Base-by-base conservation (phyloP, 129 eudicot genomes). In the Sambucus nigra region DNA sequence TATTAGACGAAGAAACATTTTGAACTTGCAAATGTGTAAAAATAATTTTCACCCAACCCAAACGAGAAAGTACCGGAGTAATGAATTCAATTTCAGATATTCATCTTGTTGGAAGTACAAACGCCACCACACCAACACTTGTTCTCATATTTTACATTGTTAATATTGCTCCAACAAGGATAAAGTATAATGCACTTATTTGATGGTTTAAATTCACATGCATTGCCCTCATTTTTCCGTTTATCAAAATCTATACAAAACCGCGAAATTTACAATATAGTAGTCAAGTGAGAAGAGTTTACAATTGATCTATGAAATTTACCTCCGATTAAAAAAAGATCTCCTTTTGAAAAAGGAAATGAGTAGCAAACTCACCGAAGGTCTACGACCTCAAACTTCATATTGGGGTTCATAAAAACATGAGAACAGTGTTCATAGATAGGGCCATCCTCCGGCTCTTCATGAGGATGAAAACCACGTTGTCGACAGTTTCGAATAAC, bases 381-480 rank as follows among this genome's bases (percentile, higher is more conserved):
- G 79, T 89, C 98, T 18, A 89, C 75, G n/a, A 89, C 84, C 14
- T 89, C 94, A 67, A 82, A 89, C 47, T 63, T 76, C 59, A 75
- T 32, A 21, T 65, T 85, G 31, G 85, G 67, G 41, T 89, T 89
- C 82, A 89, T 81, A 65, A 76, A 89, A 59, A 89, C 95, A 73
- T 85, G 98, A 47, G 98, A 89, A 55, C 98, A 89, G 57, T 89
- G 98, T 55, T 89, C 95, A 29, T 89, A 89, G 21, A 89, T 74
- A 0, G 99, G 85, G 21, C 96, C 99, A 21, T 92, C 96, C 24
- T 84, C 86, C 5, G 96, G 91, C 52, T 92, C 99, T 50, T 92
- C 99, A 1, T 92, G 99, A 29, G 99, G 99, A 83, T 92, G 96
- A 74, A 92, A 92, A 19, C 96, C 92, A 32, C 99, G 94, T 52